A percentile compares a stretch with the other conserved stretches of the same genome.
These are phyloP conservation scores for Pseudohyphozyma bogoriensis DNA, from an alignment of 768 basidiomycete species.

Conservation along the genomic window DNA sequence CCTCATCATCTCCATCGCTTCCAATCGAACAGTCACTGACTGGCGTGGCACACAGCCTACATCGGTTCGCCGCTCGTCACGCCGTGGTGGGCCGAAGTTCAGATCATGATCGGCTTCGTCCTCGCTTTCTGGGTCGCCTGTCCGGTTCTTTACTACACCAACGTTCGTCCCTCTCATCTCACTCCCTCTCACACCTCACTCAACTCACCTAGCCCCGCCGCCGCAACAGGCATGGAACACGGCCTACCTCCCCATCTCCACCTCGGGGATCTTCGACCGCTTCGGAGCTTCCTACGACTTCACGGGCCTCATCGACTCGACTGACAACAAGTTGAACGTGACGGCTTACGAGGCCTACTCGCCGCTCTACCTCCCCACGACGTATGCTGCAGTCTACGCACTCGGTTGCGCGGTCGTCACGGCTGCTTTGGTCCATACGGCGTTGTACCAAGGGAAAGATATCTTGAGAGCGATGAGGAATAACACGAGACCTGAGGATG, in stretches of 20 bases:
- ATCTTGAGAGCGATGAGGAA: slow-evolving; percentile 62
- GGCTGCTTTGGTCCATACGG: slow-evolving; percentile 76
- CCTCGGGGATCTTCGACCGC: slow-evolving; percentile 70
- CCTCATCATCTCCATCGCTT: too few species aligned
- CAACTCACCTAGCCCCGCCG: neutral
- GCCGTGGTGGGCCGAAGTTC: slow-evolving; percentile 96
- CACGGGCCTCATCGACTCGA: slow-evolving; percentile 50
- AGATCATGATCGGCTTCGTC: slow-evolving; percentile 76
- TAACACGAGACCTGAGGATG: slow-evolving; percentile 69
- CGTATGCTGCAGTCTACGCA: slow-evolving; percentile 80
- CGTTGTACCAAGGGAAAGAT: slow-evolving; percentile 69
- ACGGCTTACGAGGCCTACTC: slow-evolving; percentile 74
- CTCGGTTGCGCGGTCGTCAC: slow-evolving; percentile 74
- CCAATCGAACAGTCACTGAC: too few species aligned
- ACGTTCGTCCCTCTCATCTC: slow-evolving; percentile 50
- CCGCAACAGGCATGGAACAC: slow-evolving; percentile 57
- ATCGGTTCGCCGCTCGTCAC: slow-evolving; percentile 61
- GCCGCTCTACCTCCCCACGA: slow-evolving; percentile 78
- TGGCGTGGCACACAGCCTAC: too few species aligned
- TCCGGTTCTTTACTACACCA: slow-evolving; percentile 83
- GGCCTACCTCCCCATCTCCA: slow-evolving; percentile 78
- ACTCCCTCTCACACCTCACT: neutral
- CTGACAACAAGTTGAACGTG: slow-evolving; percentile 56
- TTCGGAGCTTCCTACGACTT: slow-evolving; percentile 69
- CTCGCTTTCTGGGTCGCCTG: slow-evolving; percentile 85